These are phyloP conservation scores for Hippophae gyantsensis DNA, from an alignment of 306 rosid genomes.

Conservation along the genomic window DNA sequence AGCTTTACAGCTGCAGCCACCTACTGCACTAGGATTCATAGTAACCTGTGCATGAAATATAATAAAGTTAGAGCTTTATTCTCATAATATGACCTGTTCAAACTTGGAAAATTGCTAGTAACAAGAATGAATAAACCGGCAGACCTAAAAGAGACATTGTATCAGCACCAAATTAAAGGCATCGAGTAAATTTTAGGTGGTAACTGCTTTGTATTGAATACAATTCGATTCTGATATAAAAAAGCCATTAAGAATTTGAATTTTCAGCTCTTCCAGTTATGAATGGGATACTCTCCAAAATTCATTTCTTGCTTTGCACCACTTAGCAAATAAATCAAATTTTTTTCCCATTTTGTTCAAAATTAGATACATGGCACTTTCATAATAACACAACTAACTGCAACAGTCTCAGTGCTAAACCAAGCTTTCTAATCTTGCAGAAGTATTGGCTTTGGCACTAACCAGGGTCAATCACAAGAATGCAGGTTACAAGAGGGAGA, in stretches of 20 bases:
- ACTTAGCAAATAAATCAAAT: background rate
- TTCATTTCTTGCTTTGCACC: background rate
- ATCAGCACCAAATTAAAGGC: background rate
- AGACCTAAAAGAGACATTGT: background rate
- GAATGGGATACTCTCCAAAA: background rate
- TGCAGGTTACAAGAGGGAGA: no score
- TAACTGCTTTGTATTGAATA: background rate
- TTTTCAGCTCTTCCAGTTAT: background rate
- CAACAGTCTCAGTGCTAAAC: no score
- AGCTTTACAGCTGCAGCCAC: slow-evolving; percentile 91
- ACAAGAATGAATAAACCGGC: background rate
- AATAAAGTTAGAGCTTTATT: background rate
- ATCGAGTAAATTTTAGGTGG: background rate
- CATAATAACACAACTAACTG: no score
- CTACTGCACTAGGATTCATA: slow-evolving; percentile 88
- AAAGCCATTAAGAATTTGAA: background rate
- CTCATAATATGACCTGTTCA: slow-evolving; percentile 4
- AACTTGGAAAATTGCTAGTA: background rate
- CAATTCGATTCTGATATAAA: background rate
- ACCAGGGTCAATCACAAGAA: no score
- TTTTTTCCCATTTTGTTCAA: background rate
- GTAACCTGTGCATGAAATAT: slow-evolving; percentile 56
- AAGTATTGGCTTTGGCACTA: no score
- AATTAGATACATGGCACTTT: no score
- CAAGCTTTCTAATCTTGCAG: no score